Percentiles rank a stretch among this genome's conserved stretches.
Evolutionary conservation across 1,284 basidiomycete genomes (phyloP).

Genomic region (Ganoderma lingzhi): DNA sequence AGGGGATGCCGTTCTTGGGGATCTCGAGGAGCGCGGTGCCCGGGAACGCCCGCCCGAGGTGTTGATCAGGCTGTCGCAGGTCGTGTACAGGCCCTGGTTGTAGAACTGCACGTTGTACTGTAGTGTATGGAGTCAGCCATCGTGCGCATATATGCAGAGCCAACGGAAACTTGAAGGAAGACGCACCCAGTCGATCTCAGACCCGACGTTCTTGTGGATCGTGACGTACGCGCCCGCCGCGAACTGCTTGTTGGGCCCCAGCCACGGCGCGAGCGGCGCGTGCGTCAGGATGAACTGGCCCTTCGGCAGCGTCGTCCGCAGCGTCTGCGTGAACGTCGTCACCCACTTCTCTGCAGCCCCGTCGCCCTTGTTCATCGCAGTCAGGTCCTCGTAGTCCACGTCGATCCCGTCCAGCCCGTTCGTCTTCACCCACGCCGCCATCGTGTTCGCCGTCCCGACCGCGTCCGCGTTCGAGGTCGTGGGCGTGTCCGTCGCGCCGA

Average conservation of each 20-base stretch:
- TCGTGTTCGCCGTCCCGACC: slow-evolving; percentile 49
- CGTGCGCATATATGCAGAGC: too few species aligned
- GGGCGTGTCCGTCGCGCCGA: slow-evolving; percentile 53
- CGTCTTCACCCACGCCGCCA: slow-evolving; percentile 49
- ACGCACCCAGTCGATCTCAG: slow-evolving; percentile 34
- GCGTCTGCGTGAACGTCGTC: too few species aligned
- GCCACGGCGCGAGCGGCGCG: too few species aligned
- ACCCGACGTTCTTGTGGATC: slow-evolving; percentile 62
- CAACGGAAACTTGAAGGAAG: too few species aligned
- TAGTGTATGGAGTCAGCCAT: too few species aligned
- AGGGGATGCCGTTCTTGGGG: slow-evolving; percentile 58
- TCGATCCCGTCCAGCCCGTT: slow-evolving; percentile 60
- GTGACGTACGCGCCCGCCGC: slow-evolving; percentile 69
- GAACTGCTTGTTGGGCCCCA: too few species aligned
- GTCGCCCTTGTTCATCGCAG: slow-evolving; percentile 49
- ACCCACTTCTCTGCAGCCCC: slow-evolving; percentile 41
- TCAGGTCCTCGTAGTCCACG: slow-evolving; percentile 64
- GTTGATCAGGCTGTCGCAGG: slow-evolving; percentile 59
- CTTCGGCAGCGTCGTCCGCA: too few species aligned
- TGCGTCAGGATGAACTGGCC: too few species aligned
- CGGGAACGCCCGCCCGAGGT: slow-evolving; percentile 31
- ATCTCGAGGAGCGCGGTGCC: slow-evolving; percentile 63
- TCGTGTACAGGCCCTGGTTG: slow-evolving; percentile 55
- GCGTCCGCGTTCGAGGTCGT: slow-evolving; percentile 53
- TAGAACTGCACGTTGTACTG: slow-evolving; percentile 67